Evolutionary conservation across 192 early-diverging fungal species (phyloP), one percentile per base, ranked within the genome.

Genomic region (Entomortierella parvispora): DNA sequence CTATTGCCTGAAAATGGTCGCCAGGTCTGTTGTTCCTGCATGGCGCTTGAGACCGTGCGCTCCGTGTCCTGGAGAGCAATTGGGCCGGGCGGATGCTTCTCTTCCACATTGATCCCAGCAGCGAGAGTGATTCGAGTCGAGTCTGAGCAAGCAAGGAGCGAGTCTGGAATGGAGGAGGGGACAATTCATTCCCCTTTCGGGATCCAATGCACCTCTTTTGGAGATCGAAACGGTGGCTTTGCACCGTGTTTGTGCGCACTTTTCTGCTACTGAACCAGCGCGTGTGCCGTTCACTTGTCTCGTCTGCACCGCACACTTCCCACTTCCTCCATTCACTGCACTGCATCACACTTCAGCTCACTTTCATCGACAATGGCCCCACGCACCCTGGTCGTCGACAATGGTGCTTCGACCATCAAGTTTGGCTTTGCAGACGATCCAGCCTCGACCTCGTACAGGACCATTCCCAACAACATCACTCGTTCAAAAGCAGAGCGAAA

Each of bases 381-480:
- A 7, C 25, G 70, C 47, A 71, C 69, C 25, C 20, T 72, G 56
- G 77, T 80, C 10, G 68, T 80, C 57, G 77, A 72, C 49, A 80
- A 72, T 70, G 77, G 77, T 28, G 74, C 74, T 22, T 68, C 74
- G 12, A 68, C 74, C 23, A 59, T 77, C 48, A 77, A 77, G 43
- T 77, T 18, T 42, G 74, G 74, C 8, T 77, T 40, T 48, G 74
- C 74, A n/a, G 74, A 64, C 10, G 58, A 52, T 23, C 55, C 60
- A 3, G 37, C 10, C 26, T 43, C 48, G 8, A 42, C 10, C 26
- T 43, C 48, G 8, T 70, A 62, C 58, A 87, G 77, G 47, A 49
- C 70, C n/a, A 61, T 89, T 32, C 85, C 85, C 33, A 93, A 93
- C 59, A 88, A 63, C 75, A 85, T 84, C 74, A 84, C 80, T 61